Percentiles rank a stretch among this genome's conserved stretches.
These are phyloP conservation scores for Chromera velia DNA, from an alignment of 73 alveolate species.

Conservation along the genomic window DNA sequence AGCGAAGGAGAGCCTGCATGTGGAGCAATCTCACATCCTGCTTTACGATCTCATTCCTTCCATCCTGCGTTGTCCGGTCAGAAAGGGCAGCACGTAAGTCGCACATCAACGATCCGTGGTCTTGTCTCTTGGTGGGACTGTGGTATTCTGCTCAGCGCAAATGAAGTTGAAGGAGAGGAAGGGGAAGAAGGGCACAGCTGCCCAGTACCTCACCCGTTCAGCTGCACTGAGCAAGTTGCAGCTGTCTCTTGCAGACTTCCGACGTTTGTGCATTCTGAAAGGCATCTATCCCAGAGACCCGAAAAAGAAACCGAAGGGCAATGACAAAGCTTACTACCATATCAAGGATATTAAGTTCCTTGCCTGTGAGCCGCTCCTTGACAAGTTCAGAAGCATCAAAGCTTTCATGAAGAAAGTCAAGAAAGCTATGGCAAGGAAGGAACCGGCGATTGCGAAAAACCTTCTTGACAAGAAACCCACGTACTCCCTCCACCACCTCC, in stretches of 20 bases:
- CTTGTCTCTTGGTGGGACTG: no score
- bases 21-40: no score
- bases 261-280: constrained; percentile 31
- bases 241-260: constrained; percentile 33
- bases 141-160: no score
- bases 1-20: no score
- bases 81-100: no score
- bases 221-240: constrained; percentile 32
- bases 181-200: constrained; percentile 37
- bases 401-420: constrained; percentile 61
- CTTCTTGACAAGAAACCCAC: constrained; percentile 70
- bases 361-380: constrained; percentile 72
- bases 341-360: constrained; percentile 83
- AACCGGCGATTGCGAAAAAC: constrained; percentile 47
- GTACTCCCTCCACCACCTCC: constrained; percentile 80
- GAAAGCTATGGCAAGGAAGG: constrained; percentile 54
- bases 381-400: constrained; percentile 64
- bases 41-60: no score
- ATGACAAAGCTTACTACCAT: constrained; percentile 92
- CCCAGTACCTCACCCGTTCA: constrained; percentile 28
- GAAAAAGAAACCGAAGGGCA: constrained; percentile 87
- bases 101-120: no score
- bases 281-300: constrained; percentile 97
- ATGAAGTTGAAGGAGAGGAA: constrained; percentile 12
- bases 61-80: no score